Conservation (phyloP, 2,329 filamentous ascomycete species). For the Phialophora macrospora region DNA sequence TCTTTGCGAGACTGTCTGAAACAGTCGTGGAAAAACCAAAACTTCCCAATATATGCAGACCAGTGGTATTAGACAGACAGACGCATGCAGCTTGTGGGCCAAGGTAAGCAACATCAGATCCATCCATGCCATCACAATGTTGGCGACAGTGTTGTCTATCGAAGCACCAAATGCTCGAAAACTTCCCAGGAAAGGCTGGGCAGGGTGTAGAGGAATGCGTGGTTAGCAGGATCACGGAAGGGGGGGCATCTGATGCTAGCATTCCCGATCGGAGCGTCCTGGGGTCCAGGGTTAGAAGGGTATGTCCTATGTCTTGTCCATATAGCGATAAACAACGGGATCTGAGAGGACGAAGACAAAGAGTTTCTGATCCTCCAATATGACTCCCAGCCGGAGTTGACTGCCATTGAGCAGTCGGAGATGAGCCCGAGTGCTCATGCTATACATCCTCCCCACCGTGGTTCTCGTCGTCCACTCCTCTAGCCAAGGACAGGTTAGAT, state of each 20-base stretch:
- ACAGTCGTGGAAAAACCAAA: background rate
- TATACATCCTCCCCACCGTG: background rate
- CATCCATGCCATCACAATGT: background rate
- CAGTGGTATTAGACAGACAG: background rate
- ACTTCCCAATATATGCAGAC: background rate
- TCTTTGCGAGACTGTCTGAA: background rate
- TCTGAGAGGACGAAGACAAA: background rate
- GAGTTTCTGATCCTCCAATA: background rate
- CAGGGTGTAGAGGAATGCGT: background rate
- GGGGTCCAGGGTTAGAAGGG: background rate
- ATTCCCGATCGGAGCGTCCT: background rate
- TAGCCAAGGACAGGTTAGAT: background rate
- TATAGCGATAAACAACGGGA: background rate
- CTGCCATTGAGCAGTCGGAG: background rate
- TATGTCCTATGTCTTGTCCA: background rate
- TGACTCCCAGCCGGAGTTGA: background rate
- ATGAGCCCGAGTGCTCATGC: background rate
- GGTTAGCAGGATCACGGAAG: background rate
- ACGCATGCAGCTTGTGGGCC: background rate
- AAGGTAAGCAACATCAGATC: background rate
- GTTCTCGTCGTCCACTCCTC: background rate
- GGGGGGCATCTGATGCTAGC: background rate
- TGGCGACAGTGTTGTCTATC: background rate
- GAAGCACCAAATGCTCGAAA: background rate
- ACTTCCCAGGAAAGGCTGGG: background rate